phyloP scores from a whole-genome alignment of 2,329 filamentous ascomycete genomes.

The Elsinoe australis region DNA sequence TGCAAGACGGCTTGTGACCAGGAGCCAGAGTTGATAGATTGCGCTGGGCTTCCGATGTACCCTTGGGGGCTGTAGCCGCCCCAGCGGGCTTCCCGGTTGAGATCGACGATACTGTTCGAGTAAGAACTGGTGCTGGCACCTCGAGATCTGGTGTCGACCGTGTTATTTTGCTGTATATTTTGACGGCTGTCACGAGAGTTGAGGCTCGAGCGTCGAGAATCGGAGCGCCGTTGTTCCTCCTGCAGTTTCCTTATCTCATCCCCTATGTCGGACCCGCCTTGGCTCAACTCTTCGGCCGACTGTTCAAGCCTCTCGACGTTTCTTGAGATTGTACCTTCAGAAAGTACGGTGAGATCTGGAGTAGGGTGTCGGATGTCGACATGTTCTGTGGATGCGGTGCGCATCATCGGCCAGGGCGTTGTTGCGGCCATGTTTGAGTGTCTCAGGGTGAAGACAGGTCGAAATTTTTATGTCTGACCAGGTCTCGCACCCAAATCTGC shows the following conservation, averaged over 20 bases:
- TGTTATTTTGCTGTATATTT: slow-evolving; percentile 21
- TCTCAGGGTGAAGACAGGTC: slow-evolving; percentile 7
- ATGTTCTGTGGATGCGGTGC: slow-evolving; percentile 20
- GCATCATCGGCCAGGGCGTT: slow-evolving; percentile 17
- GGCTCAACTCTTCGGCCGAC: slow-evolving; percentile 65
- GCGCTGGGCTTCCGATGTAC: slow-evolving; percentile 59
- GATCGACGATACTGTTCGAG: slow-evolving; percentile 58
- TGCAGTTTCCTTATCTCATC: slow-evolving; percentile 69
- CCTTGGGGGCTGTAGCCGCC: slow-evolving; percentile 63
- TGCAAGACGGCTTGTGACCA: slow-evolving; percentile 31
- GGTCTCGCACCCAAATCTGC: background rate
- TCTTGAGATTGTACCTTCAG: slow-evolving; percentile 27
- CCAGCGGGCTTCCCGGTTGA: slow-evolving; percentile 58
- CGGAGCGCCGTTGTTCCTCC: slow-evolving; percentile 61
- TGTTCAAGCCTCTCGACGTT: slow-evolving; percentile 70
- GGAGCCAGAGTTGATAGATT: slow-evolving; percentile 50
- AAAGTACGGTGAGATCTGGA: slow-evolving; percentile 18
- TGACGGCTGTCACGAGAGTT: slow-evolving; percentile 13
- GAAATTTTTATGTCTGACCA: slow-evolving; percentile 1
- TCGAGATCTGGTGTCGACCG: slow-evolving; percentile 29
- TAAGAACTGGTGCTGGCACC: slow-evolving; percentile 38
- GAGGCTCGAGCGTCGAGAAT: slow-evolving; percentile 45
- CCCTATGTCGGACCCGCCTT: slow-evolving; percentile 64
- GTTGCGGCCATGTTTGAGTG: slow-evolving; percentile 15
- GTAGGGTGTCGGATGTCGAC: slow-evolving; percentile 19